Base-by-base conservation (phyloP, 83 land plant species). In the Diphasiastrum complanatum region DNA sequence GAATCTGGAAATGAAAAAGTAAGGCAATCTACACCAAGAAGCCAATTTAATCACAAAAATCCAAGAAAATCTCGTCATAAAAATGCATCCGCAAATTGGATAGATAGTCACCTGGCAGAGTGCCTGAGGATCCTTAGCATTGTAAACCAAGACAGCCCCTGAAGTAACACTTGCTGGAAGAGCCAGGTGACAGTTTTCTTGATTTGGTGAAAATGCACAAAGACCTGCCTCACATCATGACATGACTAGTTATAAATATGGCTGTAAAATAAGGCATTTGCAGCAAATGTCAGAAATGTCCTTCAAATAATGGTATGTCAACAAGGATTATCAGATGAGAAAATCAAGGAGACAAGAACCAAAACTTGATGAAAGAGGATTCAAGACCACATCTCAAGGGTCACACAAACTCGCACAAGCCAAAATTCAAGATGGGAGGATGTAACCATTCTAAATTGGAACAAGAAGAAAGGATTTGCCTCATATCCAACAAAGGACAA, bases 31-130 rank as follows among this genome's bases (percentile, higher is more conserved):
- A 27, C 0, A 0, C 0, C 47, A 4, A 46, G 60, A 45, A 33
- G 33, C 18, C 36, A 27, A 23, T 20, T 48, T 33, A 4, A 69
- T 47, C n/a, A 63, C 33, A 30, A 33, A 24, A 19, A 26, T 19
- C 69, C n/a, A 2, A 26, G 23, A 2, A 4, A 52, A 18, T 24
- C 30, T 34, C 33, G 65, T 16, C 22, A 38, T 33, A 40, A 63
- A 60, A 18, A 5, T 26, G 27, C 22, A 11, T 63, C 47, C 40
- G n/a, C n/a, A n/a, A n/a, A n/a, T n/a, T n/a, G n/a, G n/a, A n/a
- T n/a, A n/a, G n/a, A n/a, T n/a, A n/a, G n/a, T 37, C 45, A 87
- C 92, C 88, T 87, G 86, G 64, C 95, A 84, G 43, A 79, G 85
- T 20, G 81, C 81, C 35, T 85, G 79, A 57, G 82, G 82, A 60